A percentile compares a stretch with the other conserved stretches of the same genome.
phyloP scores from a whole-genome alignment of 345 rosid genomes.

The Camelina laxa region DNA sequence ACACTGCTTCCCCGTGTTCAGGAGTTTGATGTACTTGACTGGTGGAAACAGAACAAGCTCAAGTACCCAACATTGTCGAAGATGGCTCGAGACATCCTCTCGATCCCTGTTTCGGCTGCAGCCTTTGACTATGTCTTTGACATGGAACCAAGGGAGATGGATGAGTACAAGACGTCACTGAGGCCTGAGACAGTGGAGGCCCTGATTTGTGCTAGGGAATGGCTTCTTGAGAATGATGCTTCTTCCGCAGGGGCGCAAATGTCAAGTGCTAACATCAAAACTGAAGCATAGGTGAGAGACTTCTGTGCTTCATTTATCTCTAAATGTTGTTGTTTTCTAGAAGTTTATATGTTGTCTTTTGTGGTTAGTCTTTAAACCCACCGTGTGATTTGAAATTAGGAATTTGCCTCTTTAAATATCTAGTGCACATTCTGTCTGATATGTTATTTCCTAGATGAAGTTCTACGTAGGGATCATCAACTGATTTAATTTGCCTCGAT shows the following conservation, averaged over 20 bases:
- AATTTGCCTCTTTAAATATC: slow-evolving; percentile 8
- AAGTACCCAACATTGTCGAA: slow-evolving; percentile 83
- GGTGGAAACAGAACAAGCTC: slow-evolving; percentile 93
- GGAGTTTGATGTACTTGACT: slow-evolving; percentile 79
- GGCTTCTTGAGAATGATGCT: slow-evolving; percentile 60
- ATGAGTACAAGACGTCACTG: slow-evolving; percentile 68
- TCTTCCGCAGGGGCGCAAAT: slow-evolving; percentile 35
- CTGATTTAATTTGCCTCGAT: not conserved
- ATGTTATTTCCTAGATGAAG: not conserved
- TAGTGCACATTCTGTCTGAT: not conserved
- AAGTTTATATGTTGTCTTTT: slow-evolving; percentile 15
- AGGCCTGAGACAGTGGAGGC: slow-evolving; percentile 92
- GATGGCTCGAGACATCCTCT: slow-evolving; percentile 87
- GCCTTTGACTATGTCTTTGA: slow-evolving; percentile 64
- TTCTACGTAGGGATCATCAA: not conserved
- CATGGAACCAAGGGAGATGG: slow-evolving; percentile 59
- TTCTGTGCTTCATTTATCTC: slow-evolving; percentile 28
- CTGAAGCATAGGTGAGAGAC: slow-evolving; percentile 54
- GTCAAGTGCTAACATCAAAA: slow-evolving; percentile 57
- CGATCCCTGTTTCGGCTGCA: slow-evolving; percentile 65
- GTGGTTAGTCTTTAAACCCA: slow-evolving; percentile 6
- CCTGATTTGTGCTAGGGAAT: slow-evolving; percentile 83
- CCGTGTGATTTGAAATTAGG: slow-evolving; percentile 22
- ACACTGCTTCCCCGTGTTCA: slow-evolving; percentile 71
- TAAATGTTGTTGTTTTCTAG: slow-evolving; percentile 25